Evolutionary conservation across 1,139 yeast genomes (phyloP).

Genomic region (Torulaspora pretoriensis): DNA sequence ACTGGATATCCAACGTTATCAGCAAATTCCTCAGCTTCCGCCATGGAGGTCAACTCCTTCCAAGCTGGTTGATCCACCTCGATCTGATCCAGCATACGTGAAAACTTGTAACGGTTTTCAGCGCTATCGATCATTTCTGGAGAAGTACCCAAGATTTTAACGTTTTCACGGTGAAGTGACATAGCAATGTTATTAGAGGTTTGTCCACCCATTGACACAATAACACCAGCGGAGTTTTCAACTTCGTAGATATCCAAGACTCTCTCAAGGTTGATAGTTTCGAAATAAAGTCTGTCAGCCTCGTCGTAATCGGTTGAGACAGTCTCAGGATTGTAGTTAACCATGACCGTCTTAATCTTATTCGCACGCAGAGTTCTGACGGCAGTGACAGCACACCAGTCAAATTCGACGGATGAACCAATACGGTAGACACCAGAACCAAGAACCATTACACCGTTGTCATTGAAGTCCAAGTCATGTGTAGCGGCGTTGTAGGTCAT

Average conservation of each 20-base stretch:
- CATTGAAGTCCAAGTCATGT: slow-evolving; percentile 79
- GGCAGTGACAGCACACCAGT: slow-evolving; percentile 95
- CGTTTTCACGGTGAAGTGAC: slow-evolving; percentile 89
- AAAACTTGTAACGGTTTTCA: slow-evolving; percentile 95
- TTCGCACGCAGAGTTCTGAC: slow-evolving; percentile 88
- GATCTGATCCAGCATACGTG: slow-evolving; percentile 93
- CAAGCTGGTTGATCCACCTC: slow-evolving; percentile 99
- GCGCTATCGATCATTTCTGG: slow-evolving; percentile 99
- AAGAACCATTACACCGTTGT: slow-evolving; percentile 82
- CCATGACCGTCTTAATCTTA: slow-evolving; percentile 90
- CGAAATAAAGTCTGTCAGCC: slow-evolving; percentile 95
- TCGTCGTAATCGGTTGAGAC: slow-evolving; percentile 98
- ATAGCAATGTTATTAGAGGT: slow-evolving; percentile 95
- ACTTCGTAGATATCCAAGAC: slow-evolving; percentile 92
- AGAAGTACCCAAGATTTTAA: slow-evolving; percentile 91
- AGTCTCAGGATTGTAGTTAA: slow-evolving; percentile 97
- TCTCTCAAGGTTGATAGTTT: slow-evolving; percentile 91
- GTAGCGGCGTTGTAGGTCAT: slow-evolving; percentile 92
- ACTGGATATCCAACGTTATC: slow-evolving; percentile 91
- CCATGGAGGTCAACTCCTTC: slow-evolving; percentile 94
- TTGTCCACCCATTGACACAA: slow-evolving; percentile 99
- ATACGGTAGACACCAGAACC: slow-evolving; percentile 95
- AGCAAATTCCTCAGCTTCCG: slow-evolving; percentile 91
- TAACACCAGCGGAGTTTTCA: slow-evolving; percentile 88
- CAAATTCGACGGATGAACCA: slow-evolving; percentile 92